phyloP scores from a whole-genome alignment of 2,329 filamentous ascomycete genomes.

The Blastomyces emzantsi region DNA sequence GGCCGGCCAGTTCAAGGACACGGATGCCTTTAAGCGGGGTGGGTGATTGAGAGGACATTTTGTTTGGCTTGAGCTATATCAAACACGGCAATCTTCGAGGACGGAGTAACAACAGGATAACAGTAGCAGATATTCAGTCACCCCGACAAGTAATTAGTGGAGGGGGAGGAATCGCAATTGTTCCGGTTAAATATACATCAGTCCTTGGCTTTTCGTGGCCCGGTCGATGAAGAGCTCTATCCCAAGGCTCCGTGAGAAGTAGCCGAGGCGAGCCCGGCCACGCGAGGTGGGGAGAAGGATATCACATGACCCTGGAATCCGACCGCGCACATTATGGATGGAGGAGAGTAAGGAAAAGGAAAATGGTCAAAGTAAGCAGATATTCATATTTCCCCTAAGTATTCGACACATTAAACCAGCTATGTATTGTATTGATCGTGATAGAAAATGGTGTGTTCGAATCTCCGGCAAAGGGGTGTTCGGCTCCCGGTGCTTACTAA shows the following conservation, averaged over 20 bases:
- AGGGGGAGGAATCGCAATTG: neutral
- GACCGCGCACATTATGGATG: neutral
- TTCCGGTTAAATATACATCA: neutral
- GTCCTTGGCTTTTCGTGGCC: neutral
- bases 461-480: neutral
- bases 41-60: slow-evolving; percentile 6
- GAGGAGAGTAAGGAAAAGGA: neutral
- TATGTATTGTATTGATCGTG: neutral
- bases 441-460: neutral
- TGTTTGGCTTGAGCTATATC: neutral
- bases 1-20: slow-evolving; percentile 23
- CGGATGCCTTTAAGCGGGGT: slow-evolving; percentile 21
- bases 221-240: neutral
- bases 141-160: neutral
- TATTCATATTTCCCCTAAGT: neutral
- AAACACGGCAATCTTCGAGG: neutral
- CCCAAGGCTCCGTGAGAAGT: neutral
- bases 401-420: neutral
- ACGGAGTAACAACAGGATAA: neutral
- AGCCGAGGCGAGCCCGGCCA: slow-evolving; percentile 1
- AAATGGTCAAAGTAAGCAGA: neutral
- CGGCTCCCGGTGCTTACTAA: neutral
- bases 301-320: neutral
- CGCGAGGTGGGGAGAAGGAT: neutral
- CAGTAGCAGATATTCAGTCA: neutral